Evolutionary conservation across 345 rosid genomes (phyloP).

Genomic region (Rhodomyrtus tomentosa): DNA sequence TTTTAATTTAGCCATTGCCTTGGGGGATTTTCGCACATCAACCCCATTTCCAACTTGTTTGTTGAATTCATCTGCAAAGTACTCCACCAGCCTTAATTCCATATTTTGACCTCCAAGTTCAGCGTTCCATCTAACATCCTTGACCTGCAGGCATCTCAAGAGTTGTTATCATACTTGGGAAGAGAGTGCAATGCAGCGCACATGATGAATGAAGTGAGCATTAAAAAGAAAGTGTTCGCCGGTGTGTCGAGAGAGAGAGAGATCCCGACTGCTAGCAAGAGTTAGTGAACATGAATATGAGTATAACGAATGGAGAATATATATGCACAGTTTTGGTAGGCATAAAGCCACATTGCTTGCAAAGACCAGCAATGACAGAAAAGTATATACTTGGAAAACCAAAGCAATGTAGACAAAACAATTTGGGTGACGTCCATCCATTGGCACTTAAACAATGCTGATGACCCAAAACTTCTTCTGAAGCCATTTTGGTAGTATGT

Average conservation of each 20-base stretch:
- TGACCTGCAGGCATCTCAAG: slow-evolving; percentile 39
- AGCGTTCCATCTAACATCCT: slow-evolving; percentile 98
- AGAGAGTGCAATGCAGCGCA: background rate
- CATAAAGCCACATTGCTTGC: background rate
- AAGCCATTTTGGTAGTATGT: background rate
- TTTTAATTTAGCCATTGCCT: slow-evolving; percentile 98
- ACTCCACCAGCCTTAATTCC: slow-evolving; percentile 81
- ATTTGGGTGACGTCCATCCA: background rate
- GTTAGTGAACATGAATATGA: background rate
- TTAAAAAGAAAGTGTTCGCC: background rate
- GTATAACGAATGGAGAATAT: background rate
- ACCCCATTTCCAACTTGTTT: slow-evolving; percentile 75
- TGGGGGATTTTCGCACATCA: slow-evolving; percentile 85
- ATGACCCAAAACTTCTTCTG: background rate
- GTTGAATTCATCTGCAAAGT: slow-evolving; percentile 94
- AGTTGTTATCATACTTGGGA: background rate
- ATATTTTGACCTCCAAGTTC: slow-evolving; percentile 88
- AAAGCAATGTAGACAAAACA: background rate
- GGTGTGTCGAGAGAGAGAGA: background rate
- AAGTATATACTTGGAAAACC: background rate
- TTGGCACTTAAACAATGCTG: background rate
- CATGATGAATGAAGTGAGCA: background rate
- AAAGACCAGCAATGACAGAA: background rate
- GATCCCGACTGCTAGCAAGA: background rate
- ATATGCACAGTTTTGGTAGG: background rate